Percentiles rank a stretch among this genome's conserved stretches.
phyloP scores from a whole-genome alignment of 768 basidiomycete species.

The Coprinopsis strossmayeri region DNA sequence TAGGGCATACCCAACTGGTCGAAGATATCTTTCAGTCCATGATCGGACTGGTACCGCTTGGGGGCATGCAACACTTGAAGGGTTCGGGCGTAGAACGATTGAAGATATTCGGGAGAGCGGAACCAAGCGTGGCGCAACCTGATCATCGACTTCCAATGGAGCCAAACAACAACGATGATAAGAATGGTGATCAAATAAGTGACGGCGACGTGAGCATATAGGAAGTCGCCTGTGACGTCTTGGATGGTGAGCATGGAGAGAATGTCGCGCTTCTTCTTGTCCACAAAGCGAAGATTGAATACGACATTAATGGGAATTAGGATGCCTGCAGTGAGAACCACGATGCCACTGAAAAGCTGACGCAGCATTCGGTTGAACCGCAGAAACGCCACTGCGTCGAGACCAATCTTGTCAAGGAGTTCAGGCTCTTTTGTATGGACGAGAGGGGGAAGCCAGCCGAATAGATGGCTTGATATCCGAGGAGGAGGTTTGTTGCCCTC shows the following conservation, averaged over 20 bases:
- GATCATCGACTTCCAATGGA: slow-evolving; percentile 76
- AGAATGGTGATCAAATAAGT: slow-evolving; percentile 76
- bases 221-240: slow-evolving; percentile 61
- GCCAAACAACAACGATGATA: slow-evolving; percentile 65
- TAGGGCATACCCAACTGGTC: slow-evolving; percentile 74
- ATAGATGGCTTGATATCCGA: slow-evolving; percentile 71
- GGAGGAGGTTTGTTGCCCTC: slow-evolving; percentile 72
- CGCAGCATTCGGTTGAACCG: slow-evolving; percentile 87
- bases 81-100: slow-evolving; percentile 91
- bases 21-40: slow-evolving; percentile 75
- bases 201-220: slow-evolving; percentile 80
- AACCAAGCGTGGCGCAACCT: slow-evolving; percentile 81
- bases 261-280: slow-evolving; percentile 41
- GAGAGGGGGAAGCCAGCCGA: slow-evolving; percentile 89
- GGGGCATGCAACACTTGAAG: slow-evolving; percentile 77
- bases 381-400: slow-evolving; percentile 90
- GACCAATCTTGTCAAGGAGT: slow-evolving; percentile 79
- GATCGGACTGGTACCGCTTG: slow-evolving; percentile 77
- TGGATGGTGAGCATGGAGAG: slow-evolving; percentile 85
- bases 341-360: slow-evolving; percentile 59
- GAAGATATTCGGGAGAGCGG: slow-evolving; percentile 80
- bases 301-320: slow-evolving; percentile 84
- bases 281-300: slow-evolving; percentile 72
- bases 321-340: slow-evolving; percentile 56
- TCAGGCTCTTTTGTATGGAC: slow-evolving; percentile 82